Base-by-base conservation (phyloP, 2,329 filamentous ascomycete genomes). In the Colletotrichum eleusines region DNA sequence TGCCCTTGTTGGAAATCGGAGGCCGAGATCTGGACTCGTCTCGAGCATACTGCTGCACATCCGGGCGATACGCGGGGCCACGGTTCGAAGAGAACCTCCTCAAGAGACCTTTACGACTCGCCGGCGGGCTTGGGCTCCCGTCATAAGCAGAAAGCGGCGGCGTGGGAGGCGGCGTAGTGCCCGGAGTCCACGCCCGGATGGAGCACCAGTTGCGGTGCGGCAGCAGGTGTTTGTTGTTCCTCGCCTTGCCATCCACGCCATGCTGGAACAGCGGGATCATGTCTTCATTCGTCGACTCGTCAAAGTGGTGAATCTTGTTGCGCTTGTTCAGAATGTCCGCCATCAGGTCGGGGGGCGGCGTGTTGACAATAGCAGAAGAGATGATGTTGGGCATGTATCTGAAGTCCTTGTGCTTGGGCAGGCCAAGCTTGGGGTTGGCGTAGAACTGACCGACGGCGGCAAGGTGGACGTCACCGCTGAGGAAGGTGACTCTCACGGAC, bases 341-440 rank as follows among this genome's bases (percentile, higher is more conserved):
- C 84, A 98, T 87, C 77, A 97, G 85, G 63, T 96, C 93, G 0
- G 95, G 92, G 23, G 95, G 94, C 6, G 97, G 96, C 18, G 92
- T 91, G 78, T 99, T 98, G 76, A 92, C 95, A 78, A 99, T 98
- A 16, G 95, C 94, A 0, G 95, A 98, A 1, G 94, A 97, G 74
- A 98, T 90, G 71, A 99, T 84, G 76, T 99, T 99, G 5, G 94
- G 93, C 92, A 99, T 99, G 79, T 99, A 99, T 72, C 96, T 89
- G 77, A 96, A 95, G 79, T 99, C 96, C 74, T 90, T 91, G 81
- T 98, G 94, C 80, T 98, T 98, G 3, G 93, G 84, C 40, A 97
- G 84, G 7, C 83, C 82, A 28, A 95, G 85, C 80, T 94, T 96
- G 18, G 94, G 91, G 78, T 97, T 97, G 12, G 94, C 96, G 82